A percentile compares a stretch with the other conserved stretches of the same genome.
These are phyloP conservation scores for Cardamine resedifolia DNA, from an alignment of 345 rosid species.

Conservation along the genomic window DNA sequence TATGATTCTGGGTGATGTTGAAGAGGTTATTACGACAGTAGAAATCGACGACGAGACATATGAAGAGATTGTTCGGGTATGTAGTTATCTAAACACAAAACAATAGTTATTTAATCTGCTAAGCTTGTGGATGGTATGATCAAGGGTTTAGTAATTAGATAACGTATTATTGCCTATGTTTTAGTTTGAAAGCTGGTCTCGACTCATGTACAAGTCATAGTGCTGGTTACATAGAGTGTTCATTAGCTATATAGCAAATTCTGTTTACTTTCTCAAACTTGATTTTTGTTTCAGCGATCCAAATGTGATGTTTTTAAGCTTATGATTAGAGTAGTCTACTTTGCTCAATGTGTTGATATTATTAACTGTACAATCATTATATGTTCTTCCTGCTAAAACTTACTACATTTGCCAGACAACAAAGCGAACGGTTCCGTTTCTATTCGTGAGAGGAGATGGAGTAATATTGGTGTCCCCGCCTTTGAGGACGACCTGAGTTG, in stretches of 20 bases:
- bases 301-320: slow-evolving; percentile 1
- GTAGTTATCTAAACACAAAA: background rate
- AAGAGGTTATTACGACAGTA: slow-evolving; percentile 52
- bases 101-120: background rate
- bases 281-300: background rate
- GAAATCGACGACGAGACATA: slow-evolving; percentile 95
- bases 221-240: background rate
- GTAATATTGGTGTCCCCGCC: slow-evolving; percentile 95
- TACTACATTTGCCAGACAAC: slow-evolving; percentile 58
- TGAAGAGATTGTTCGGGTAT: slow-evolving; percentile 92
- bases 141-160: background rate
- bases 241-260: background rate
- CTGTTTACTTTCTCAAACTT: background rate
- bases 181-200: background rate
- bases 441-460: slow-evolving; percentile 95
- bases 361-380: background rate
- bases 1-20: slow-evolving; percentile 18
- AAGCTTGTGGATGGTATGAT: too few relatives aligned
- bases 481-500: slow-evolving; percentile 1
- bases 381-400: background rate
- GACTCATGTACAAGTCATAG: background rate
- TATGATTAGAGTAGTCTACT: background rate
- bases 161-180: background rate
- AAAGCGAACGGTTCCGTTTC: slow-evolving; percentile 72
- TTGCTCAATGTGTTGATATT: too few relatives aligned